These are phyloP conservation scores for Phytophthora brassicae DNA, from an alignment of 352 stramenopile genomes.

Conservation along the genomic window DNA sequence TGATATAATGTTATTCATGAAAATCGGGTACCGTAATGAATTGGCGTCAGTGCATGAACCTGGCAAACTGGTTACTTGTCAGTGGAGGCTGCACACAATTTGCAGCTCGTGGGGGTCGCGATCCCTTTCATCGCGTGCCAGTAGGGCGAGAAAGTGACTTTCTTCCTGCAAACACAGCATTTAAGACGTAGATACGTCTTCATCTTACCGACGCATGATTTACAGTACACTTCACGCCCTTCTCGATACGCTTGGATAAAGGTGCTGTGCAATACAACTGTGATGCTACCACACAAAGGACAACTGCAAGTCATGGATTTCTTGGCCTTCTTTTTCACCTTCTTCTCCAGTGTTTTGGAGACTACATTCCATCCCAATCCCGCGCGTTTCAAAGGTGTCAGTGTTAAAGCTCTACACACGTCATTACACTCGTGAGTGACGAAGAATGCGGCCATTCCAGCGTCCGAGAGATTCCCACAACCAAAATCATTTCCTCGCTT, in stretches of 20 bases:
- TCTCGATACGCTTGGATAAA: constrained; percentile 27
- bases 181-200: background rate
- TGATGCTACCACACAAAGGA: constrained; percentile 34
- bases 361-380: background rate
- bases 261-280: constrained; percentile 12
- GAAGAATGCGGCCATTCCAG: constrained; percentile 43
- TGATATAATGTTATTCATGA: no score
- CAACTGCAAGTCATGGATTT: constrained; percentile 38
- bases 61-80: background rate
- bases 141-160: constrained; percentile 10
- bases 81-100: constrained; percentile 24
- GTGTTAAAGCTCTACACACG: constrained; percentile 24
- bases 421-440: constrained; percentile 38
- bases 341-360: background rate
- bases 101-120: constrained; percentile 22
- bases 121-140: constrained; percentile 43
- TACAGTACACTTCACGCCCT: constrained; percentile 28
- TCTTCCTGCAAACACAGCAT: constrained; percentile 12
- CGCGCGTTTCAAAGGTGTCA: constrained; percentile 17
- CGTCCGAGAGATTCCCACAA: constrained; percentile 24
- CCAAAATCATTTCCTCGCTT: constrained; percentile 23
- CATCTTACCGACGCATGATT: constrained; percentile 11
- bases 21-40: no score
- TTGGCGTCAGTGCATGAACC: background rate
- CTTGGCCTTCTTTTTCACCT: background rate